phyloP scores from a whole-genome alignment of 2,329 filamentous ascomycete genomes.

The Botrytis deweyae region DNA sequence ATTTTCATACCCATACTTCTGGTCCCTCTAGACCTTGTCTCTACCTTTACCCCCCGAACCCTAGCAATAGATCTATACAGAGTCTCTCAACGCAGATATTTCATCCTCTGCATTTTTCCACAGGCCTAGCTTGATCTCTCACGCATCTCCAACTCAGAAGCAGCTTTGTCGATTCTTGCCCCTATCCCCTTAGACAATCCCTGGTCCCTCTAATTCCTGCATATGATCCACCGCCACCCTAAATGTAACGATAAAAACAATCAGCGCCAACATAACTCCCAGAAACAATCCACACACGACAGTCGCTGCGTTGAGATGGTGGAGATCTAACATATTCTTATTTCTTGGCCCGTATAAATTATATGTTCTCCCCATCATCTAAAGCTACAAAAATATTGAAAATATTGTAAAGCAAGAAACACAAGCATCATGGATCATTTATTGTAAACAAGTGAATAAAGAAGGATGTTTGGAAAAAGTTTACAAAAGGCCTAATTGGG shows the following conservation, averaged over 20 bases:
- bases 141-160: neutral
- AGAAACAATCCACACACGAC: slow-evolving; percentile 18
- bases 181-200: neutral
- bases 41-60: neutral
- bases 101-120: neutral
- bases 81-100: neutral
- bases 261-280: slow-evolving; percentile 10
- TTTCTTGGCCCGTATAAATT: neutral
- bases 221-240: slow-evolving; percentile 14
- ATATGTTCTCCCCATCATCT: slow-evolving; percentile 7
- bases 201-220: neutral
- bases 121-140: neutral
- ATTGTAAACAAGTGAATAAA: slow-evolving; percentile 1
- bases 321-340: slow-evolving; percentile 15
- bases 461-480: neutral
- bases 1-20: neutral
- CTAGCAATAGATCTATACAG: too few relatives aligned
- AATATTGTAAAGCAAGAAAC: neutral
- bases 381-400: neutral
- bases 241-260: slow-evolving; percentile 16
- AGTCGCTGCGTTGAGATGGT: slow-evolving; percentile 12
- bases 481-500: neutral
- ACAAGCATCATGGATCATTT: neutral
- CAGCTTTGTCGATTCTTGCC: neutral
- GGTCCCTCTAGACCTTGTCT: neutral